Base-by-base conservation (phyloP, 768 basidiomycete species). In the Pleurotus djamor region DNA sequence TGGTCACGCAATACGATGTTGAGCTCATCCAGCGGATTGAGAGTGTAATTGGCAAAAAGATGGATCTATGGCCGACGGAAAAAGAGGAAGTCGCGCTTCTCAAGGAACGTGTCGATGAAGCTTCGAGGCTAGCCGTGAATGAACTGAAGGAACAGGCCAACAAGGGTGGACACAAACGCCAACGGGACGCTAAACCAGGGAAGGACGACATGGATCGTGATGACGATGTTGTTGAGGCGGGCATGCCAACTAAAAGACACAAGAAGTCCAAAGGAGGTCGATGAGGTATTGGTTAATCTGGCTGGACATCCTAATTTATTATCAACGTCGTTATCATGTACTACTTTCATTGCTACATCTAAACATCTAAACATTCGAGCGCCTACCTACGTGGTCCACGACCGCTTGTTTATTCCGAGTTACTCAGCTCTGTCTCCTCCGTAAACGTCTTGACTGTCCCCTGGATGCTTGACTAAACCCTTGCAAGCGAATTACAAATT, bases 1-100 rank as follows among this genome's bases (percentile, higher is more conserved):
- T 99, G 44, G 95, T 98, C 21, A 94, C 96, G 4, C 97, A 99
- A 74, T 99, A 98, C 72, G 97, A 99, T 65, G 94, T 99, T 57
- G 97, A 98, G 74, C 82, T 98, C 48, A 74, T 98, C 4, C 94
- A 97, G 72, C 88, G 97, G 7, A 98, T 98, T 68, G 97, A 99
- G 72, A 80, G 84, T 17, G 94, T 96, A 5, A 87, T 91, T 17
- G 95, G 86, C 43, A 96, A 96, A 76, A 92, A 94, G 72, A 90
- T 99, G 87, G 89, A 88, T 54, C 75, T 89, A 38, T 98, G 91
- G 80, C 87, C 88, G 8, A 88, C 88, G 0, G 93, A 94, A 67
- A 85, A 89, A 60, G 92, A 96, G 68, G 95, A 97, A 63, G 85
- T 98, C 17, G 88, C 89, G 37, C 76, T 97, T 35, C 74, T 98